Conservation (phyloP, 306 rosid genomes). For the Nissolia schottii region DNA sequence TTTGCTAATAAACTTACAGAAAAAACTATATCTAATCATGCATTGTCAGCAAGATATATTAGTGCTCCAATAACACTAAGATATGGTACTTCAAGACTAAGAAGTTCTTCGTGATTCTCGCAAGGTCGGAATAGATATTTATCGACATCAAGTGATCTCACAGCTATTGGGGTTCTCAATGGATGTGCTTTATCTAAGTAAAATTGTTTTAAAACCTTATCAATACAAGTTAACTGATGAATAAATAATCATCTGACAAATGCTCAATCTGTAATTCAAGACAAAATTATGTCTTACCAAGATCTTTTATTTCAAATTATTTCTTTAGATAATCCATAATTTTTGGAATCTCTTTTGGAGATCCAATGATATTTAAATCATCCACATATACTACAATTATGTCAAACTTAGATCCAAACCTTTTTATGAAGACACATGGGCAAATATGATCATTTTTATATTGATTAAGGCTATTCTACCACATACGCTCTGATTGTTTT, state of each 20-base stretch:
- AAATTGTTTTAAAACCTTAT: too few species aligned
- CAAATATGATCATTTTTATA: too few species aligned
- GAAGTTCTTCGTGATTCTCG: not conserved
- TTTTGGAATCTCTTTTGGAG: not conserved
- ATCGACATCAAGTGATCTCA: not conserved
- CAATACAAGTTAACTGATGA: too few species aligned
- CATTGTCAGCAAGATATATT: not conserved
- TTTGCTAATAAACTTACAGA: too few species aligned
- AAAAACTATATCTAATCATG: not conserved
- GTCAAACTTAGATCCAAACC: too few species aligned
- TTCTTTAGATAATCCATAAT: not conserved
- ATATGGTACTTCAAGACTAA: not conserved
- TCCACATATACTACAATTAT: too few species aligned
- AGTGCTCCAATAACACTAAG: not conserved
- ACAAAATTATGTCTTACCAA: too few species aligned
- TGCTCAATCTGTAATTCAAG: too few species aligned
- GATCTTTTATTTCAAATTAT: not conserved
- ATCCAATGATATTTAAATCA: too few species aligned
- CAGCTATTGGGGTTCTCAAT: not conserved
- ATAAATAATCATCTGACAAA: too few species aligned
- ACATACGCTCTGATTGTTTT: not conserved
- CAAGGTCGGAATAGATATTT: not conserved
- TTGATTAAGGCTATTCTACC: not conserved
- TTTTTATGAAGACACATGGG: not conserved
- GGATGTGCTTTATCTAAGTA: too few species aligned